phyloP scores from a whole-genome alignment of 305 asterid genomes.

The Rubia tinctorum region DNA sequence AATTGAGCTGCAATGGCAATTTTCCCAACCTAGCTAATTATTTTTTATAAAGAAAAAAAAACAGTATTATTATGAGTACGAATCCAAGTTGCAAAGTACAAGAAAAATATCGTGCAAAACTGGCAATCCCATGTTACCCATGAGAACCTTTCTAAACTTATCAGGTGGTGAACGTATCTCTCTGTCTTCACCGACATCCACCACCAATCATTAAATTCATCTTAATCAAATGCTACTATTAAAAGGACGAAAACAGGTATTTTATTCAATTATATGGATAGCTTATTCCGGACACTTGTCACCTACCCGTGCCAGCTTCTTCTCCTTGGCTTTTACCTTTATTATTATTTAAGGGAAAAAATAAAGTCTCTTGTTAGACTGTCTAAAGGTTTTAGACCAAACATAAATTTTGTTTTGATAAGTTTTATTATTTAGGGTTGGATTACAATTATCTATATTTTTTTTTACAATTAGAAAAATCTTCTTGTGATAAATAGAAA shows the following conservation, averaged over 20 bases:
- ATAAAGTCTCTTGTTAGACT: no score
- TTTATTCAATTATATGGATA: neutral
- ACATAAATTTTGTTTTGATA: no score
- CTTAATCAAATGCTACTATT: neutral
- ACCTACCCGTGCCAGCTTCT: neutral
- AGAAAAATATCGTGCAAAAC: neutral
- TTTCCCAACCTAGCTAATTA: neutral
- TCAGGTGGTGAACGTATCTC: neutral
- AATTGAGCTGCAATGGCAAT: neutral
- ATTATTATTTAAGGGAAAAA: no score
- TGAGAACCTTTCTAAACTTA: neutral
- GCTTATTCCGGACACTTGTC: neutral
- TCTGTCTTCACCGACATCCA: neutral
- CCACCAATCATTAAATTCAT: neutral
- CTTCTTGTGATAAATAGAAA: no score
- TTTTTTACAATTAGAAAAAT: no score
- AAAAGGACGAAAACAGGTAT: neutral
- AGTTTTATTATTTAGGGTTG: no score
- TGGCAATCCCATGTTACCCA: conserved; percentile 2
- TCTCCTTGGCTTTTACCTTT: neutral
- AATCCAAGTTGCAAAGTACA: neutral
- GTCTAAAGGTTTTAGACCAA: no score
- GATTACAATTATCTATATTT: no score
- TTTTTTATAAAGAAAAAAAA: neutral
- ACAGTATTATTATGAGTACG: neutral